Percentiles rank a stretch among this genome's conserved stretches.
phyloP scores from a whole-genome alignment of 1,284 basidiomycete species.

The Termitomyces sp. region DNA sequence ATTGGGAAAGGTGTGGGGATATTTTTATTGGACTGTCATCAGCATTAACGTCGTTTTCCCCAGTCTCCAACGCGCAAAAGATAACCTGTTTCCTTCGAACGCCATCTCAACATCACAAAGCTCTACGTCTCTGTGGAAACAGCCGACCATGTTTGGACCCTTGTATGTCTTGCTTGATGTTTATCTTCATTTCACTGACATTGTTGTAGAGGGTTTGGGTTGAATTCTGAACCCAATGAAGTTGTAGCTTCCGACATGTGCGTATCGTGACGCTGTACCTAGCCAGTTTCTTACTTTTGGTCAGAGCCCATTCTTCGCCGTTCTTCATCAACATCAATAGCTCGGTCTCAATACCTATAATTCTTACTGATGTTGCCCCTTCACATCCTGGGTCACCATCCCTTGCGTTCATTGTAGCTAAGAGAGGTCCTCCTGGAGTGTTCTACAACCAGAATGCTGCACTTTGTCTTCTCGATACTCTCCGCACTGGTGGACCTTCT shows the following conservation, averaged over 20 bases:
- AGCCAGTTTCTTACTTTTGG: background rate
- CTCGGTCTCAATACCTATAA: slow-evolving; percentile 36
- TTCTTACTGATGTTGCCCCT: slow-evolving; percentile 33
- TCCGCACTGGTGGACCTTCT: slow-evolving; percentile 46
- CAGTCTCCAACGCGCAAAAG: slow-evolving; percentile 37
- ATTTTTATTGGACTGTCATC: background rate
- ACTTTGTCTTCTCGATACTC: slow-evolving; percentile 38
- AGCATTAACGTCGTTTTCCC: slow-evolving; percentile 5
- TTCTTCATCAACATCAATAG: slow-evolving; percentile 40
- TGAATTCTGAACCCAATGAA: slow-evolving; percentile 14
- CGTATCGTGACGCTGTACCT: slow-evolving; percentile 4
- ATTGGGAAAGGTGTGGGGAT: slow-evolving; percentile 18
- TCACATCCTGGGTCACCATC: slow-evolving; percentile 23
- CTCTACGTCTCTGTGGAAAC: slow-evolving; percentile 23
- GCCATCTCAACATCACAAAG: slow-evolving; percentile 1
- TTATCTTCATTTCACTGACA: slow-evolving; percentile 5
- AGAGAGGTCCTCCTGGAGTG: slow-evolving; percentile 45
- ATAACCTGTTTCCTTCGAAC: slow-evolving; percentile 40
- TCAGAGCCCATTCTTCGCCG: slow-evolving; percentile 15
- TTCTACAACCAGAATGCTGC: slow-evolving; percentile 45
- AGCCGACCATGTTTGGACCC: slow-evolving; percentile 52
- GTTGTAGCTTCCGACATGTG: slow-evolving; percentile 19
- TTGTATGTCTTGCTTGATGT: slow-evolving; percentile 34
- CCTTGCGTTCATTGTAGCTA: slow-evolving; percentile 31
- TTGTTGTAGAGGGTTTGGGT: slow-evolving; percentile 28